A percentile compares a stretch with the other conserved stretches of the same genome.
These are phyloP conservation scores for Leccinellum luteum DNA, from an alignment of 768 basidiomycete species.

Conservation along the genomic window DNA sequence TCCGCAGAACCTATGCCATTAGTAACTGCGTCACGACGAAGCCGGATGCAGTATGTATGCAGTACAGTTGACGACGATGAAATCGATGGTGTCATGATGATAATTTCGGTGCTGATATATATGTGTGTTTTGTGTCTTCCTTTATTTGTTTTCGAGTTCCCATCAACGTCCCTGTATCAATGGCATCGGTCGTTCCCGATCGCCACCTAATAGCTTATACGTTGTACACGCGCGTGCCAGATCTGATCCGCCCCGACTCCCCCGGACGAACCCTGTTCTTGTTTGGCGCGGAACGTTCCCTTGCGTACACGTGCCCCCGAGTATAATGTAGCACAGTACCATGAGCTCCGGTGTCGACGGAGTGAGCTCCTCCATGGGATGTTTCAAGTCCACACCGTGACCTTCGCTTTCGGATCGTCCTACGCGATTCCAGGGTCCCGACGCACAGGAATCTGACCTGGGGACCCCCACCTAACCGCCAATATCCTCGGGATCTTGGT, in stretches of 20 bases:
- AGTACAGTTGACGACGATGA: not conserved
- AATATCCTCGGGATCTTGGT: not conserved
- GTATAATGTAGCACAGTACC: not conserved
- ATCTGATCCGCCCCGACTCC: not conserved
- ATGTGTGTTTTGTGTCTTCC: not conserved
- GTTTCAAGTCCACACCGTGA: not conserved
- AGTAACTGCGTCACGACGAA: not conserved
- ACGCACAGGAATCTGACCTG: not conserved
- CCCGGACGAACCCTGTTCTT: not conserved
- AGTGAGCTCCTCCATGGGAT: not conserved
- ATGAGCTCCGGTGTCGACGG: not conserved
- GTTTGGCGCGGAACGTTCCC: not conserved
- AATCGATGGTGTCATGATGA: not conserved
- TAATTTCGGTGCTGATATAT: not conserved
- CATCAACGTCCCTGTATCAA: conserved; percentile 1
- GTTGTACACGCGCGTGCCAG: not conserved
- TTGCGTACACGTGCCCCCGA: not conserved
- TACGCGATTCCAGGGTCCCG: not conserved
- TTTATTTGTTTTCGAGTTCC: not conserved
- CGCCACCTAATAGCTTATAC: not conserved
- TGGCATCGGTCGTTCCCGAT: not conserved
- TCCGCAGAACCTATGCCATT: not conserved
- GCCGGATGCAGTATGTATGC: not conserved
- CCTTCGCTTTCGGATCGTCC: not conserved
- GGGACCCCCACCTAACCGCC: not conserved